Percentiles rank a stretch among this genome's conserved stretches.
phyloP scores from a whole-genome alignment of 768 basidiomycete species.

The Roridomyces roridus region DNA sequence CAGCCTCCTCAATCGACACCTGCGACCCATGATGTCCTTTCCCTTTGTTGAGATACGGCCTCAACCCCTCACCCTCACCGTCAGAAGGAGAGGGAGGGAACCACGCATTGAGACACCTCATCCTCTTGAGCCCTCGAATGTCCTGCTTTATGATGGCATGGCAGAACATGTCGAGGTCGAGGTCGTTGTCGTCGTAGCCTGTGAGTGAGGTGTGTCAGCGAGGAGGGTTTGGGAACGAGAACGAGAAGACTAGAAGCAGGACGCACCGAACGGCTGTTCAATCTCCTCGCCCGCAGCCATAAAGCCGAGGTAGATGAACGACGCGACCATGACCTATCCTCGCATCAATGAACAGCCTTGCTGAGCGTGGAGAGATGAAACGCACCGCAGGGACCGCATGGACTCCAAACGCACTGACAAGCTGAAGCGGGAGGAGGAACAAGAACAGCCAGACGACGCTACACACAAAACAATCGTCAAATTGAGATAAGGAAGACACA shows the following conservation, averaged over 20 bases:
- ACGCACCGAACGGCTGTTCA: slow-evolving; percentile 69
- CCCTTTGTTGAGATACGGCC: not conserved
- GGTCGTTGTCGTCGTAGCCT: slow-evolving; percentile 74
- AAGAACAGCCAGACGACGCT: slow-evolving; percentile 77
- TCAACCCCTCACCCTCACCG: not conserved
- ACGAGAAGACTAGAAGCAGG: not conserved
- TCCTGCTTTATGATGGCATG: slow-evolving; percentile 61
- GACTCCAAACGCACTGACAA: slow-evolving; percentile 65
- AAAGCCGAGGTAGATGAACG: slow-evolving; percentile 77
- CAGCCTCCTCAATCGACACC: not conserved
- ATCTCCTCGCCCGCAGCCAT: slow-evolving; percentile 75
- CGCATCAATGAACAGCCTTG: not conserved
- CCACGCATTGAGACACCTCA: slow-evolving; percentile 54
- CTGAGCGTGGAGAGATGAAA: not conserved
- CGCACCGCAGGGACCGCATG: slow-evolving; percentile 62
- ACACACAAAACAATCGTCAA: not conserved
- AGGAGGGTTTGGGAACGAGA: not conserved
- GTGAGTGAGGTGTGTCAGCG: not conserved
- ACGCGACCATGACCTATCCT: slow-evolving; percentile 55
- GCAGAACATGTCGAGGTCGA: slow-evolving; percentile 72
- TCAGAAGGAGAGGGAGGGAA: slow-evolving; percentile 5
- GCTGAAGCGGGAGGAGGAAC: slow-evolving; percentile 80
- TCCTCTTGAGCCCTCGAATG: slow-evolving; percentile 55
- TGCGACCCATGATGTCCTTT: not conserved
- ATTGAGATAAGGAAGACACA: not conserved